phyloP scores from a whole-genome alignment of 1,284 basidiomycete genomes.

The Sphaerobolus stellatus region DNA sequence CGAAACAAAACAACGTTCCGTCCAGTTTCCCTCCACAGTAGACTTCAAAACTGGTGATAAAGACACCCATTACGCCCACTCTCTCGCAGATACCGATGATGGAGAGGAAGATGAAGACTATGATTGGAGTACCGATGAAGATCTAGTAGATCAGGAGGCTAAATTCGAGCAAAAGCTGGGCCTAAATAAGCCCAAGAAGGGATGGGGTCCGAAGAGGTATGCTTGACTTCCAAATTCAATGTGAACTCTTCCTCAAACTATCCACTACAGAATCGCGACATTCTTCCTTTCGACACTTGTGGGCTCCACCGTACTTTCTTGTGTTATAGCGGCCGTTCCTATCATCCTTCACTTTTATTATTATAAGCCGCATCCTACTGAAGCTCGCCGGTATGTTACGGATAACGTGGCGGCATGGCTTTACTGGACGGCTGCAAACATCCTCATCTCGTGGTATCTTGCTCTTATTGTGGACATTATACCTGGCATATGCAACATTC shows the following conservation, averaged over 20 bases:
- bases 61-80: too few species aligned
- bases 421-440: slow-evolving; percentile 74
- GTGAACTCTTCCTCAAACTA: slow-evolving; percentile 9
- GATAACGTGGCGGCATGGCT: slow-evolving; percentile 75
- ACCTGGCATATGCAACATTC: slow-evolving; percentile 50
- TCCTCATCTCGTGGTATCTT: slow-evolving; percentile 73
- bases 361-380: slow-evolving; percentile 55
- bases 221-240: slow-evolving; percentile 16
- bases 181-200: slow-evolving; percentile 36
- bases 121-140: slow-evolving; percentile 74
- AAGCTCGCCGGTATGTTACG: slow-evolving; percentile 56
- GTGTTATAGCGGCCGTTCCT: slow-evolving; percentile 56
- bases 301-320: slow-evolving; percentile 65
- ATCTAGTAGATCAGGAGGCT: slow-evolving; percentile 65
- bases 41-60: too few species aligned
- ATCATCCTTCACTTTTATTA: slow-evolving; percentile 66
- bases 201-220: slow-evolving; percentile 58
- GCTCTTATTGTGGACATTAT: slow-evolving; percentile 67
- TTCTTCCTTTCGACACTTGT: slow-evolving; percentile 69
- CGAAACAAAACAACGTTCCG: too few species aligned
- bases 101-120: slow-evolving; percentile 52
- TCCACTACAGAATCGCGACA: slow-evolving; percentile 48
- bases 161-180: slow-evolving; percentile 64
- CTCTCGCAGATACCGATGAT: slow-evolving; percentile 59
- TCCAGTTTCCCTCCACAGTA: too few species aligned